Evolutionary conservation across 179 eudicot species (phyloP).

Genomic region (Nepenthes alata): DNA sequence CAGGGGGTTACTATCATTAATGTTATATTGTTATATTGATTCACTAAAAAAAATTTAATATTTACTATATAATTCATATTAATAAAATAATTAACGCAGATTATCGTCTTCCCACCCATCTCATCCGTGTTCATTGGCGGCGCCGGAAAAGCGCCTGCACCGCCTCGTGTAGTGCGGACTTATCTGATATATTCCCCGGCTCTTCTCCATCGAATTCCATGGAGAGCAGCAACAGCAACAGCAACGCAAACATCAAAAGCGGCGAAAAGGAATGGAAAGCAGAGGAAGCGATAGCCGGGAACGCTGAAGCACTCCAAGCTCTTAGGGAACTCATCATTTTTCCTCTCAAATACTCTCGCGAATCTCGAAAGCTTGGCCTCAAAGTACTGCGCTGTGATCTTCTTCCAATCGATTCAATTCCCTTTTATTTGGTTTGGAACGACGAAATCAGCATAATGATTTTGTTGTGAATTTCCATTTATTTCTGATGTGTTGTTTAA

Average conservation of each 20-base stretch:
- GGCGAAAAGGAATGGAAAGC: constrained; percentile 37
- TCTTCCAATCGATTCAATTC: background rate
- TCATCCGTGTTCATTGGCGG: too few species aligned
- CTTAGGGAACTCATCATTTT: constrained; percentile 71
- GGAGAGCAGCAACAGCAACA: too few species aligned
- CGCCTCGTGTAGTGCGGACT: too few species aligned
- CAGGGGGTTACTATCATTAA: too few species aligned
- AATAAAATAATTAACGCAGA: too few species aligned
- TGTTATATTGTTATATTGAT: too few species aligned
- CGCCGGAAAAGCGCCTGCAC: too few species aligned
- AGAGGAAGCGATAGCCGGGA: constrained; percentile 74
- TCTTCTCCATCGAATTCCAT: background rate
- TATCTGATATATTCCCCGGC: background rate
- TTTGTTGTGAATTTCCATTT: background rate
- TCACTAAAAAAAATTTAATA: too few species aligned
- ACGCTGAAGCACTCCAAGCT: constrained; percentile 60
- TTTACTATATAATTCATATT: too few species aligned
- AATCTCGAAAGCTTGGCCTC: constrained; percentile 55
- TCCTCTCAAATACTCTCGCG: constrained; percentile 46
- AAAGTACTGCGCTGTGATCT: constrained; percentile 23
- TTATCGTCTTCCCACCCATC: too few species aligned
- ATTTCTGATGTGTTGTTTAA: background rate
- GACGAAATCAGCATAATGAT: background rate
- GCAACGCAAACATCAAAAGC: background rate
- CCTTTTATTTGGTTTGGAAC: constrained; percentile 3